A percentile compares a stretch with the other conserved stretches of the same genome.
Conservation (phyloP, 345 rosid species). For the Nephelium lappaceum region DNA sequence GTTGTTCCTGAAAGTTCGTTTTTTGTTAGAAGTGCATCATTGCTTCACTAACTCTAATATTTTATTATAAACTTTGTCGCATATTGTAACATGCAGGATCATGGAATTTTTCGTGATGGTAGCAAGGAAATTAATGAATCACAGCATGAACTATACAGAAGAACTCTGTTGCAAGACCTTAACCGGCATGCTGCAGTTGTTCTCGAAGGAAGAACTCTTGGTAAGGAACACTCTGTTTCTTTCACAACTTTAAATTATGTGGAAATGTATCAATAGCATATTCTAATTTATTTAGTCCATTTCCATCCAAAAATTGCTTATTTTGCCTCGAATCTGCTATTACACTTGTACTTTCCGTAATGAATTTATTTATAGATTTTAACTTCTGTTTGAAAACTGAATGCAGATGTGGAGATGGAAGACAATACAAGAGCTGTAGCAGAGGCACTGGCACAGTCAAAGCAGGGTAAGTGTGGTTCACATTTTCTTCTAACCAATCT, state of each 20-base stretch:
- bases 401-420: conserved; percentile 68
- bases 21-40: not conserved
- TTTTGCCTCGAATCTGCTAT: not conserved
- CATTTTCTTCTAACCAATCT: conserved; percentile 5
- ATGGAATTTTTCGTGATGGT: conserved; percentile 76
- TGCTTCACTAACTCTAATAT: conserved; percentile 4
- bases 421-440: conserved; percentile 80
- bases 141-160: conserved; percentile 51
- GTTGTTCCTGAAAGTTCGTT: conserved; percentile 3
- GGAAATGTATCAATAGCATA: not conserved
- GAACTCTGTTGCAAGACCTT: conserved; percentile 80
- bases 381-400: conserved; percentile 26
- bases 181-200: conserved; percentile 92
- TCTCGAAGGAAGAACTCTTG: conserved; percentile 82
- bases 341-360: not conserved
- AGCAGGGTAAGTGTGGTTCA: conserved; percentile 54
- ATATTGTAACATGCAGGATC: conserved; percentile 55
- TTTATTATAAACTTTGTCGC: conserved; percentile 10
- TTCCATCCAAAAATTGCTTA: not conserved
- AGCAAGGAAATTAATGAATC: conserved; percentile 57
- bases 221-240: conserved; percentile 36
- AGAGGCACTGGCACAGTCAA: conserved; percentile 81
- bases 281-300: not conserved
- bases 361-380: conserved; percentile 17
- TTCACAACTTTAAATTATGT: not conserved